phyloP scores from a whole-genome alignment of 768 basidiomycete genomes.

The Hygrophorus russula region DNA sequence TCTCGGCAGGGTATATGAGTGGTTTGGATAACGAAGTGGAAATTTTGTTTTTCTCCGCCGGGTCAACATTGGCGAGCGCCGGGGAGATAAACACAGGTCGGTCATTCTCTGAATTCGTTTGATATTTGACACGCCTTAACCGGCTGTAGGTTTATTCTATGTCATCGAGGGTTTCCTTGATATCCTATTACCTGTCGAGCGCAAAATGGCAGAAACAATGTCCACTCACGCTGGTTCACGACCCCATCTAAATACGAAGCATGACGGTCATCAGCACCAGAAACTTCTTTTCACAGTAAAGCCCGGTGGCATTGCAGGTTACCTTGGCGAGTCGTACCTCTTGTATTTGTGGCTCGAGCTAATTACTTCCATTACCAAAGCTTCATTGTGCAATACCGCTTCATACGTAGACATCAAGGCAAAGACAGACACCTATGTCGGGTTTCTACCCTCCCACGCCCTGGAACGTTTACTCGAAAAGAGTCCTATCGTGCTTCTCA shows the following conservation, averaged over 20 bases:
- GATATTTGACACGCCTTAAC: conserved; percentile 6
- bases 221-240: neutral
- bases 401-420: conserved; percentile 96
- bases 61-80: conserved; percentile 75
- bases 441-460: conserved; percentile 82
- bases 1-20: conserved; percentile 50
- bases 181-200: conserved; percentile 61
- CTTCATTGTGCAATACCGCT: conserved; percentile 82
- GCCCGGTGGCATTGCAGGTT: conserved; percentile 95
- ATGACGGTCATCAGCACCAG: conserved; percentile 25
- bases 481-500: conserved; percentile 89
- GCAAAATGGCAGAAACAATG: conserved; percentile 10
- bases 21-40: conserved; percentile 96
- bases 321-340: conserved; percentile 50
- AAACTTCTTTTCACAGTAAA: conserved; percentile 91
- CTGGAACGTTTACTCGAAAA: conserved; percentile 87
- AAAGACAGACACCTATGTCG: conserved; percentile 98
- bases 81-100: conserved; percentile 83
- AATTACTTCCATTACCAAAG: conserved; percentile 23
- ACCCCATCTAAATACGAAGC: neutral
- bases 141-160: conserved; percentile 64
- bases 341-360: neutral
- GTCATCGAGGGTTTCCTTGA: conserved; percentile 96
- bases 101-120: conserved; percentile 3
- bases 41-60: conserved; percentile 85